phyloP scores from a whole-genome alignment of 768 basidiomycete genomes.

The Suillus ampliporus region DNA sequence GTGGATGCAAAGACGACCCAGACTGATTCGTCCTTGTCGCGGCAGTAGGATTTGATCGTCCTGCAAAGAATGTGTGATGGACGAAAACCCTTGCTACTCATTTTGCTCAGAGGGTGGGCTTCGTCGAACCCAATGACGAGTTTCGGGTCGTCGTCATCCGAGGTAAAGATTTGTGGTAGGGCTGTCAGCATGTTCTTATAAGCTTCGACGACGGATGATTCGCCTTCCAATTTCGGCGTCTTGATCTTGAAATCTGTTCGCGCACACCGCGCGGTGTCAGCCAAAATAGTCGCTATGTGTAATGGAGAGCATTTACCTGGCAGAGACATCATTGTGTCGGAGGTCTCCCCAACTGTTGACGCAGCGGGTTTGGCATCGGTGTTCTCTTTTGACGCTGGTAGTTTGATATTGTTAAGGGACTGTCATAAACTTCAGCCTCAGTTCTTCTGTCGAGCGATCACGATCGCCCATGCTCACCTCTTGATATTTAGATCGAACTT shows the following conservation, averaged over 20 bases:
- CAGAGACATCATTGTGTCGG: too few relatives aligned
- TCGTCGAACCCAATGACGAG: conserved; percentile 6
- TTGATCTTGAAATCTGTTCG: too few relatives aligned
- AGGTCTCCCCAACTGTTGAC: too few relatives aligned
- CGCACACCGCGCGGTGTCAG: too few relatives aligned
- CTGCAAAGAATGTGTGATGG: neutral
- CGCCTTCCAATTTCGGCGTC: too few relatives aligned
- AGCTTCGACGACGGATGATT: too few relatives aligned
- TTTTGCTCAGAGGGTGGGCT: conserved; percentile 6
- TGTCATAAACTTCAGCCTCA: neutral
- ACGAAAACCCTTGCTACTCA: neutral
- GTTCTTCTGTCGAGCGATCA: neutral
- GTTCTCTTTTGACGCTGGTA: too few relatives aligned
- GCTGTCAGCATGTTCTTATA: too few relatives aligned
- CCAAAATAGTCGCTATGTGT: too few relatives aligned
- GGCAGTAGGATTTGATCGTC: neutral
- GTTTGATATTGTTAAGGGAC: neutral
- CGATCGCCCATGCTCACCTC: neutral
- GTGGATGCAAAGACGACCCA: conserved; percentile 16
- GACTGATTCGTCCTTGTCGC: neutral
- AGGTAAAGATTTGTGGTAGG: too few relatives aligned
- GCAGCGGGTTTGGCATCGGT: too few relatives aligned
- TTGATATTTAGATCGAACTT: neutral
- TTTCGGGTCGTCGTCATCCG: neutral
- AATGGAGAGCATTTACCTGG: too few relatives aligned